Percentiles rank a stretch among this genome's conserved stretches.
These are phyloP conservation scores for Suhomyces panamericanus DNA, from an alignment of 1,139 yeast species.

Conservation along the genomic window DNA sequence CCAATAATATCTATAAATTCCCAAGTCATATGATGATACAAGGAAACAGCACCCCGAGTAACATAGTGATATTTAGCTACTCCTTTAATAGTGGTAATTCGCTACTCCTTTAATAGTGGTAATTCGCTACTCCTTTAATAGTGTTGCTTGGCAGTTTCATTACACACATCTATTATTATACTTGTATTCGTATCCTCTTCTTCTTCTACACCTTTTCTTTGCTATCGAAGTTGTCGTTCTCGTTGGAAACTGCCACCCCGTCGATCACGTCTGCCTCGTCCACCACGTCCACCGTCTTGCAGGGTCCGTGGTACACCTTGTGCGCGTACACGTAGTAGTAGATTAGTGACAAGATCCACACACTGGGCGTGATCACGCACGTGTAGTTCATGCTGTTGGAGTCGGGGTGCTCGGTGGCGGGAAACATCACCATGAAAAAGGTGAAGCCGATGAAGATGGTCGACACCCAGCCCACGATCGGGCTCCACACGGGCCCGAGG, in stretches of 20 bases:
- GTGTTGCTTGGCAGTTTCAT: too few relatives aligned
- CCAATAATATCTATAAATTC: too few relatives aligned
- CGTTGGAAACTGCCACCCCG: conserved; percentile 6
- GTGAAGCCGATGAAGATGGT: conserved; percentile 36
- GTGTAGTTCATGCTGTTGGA: conserved; percentile 59
- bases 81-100: too few relatives aligned
- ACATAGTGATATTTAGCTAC: too few relatives aligned
- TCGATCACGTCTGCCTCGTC: conserved; percentile 14
- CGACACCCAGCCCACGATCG: conserved; percentile 41
- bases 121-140: too few relatives aligned
- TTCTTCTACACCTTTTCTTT: background rate
- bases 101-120: too few relatives aligned
- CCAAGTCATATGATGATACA: too few relatives aligned
- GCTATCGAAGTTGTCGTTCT: background rate
- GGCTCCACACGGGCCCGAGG: conserved; percentile 52
- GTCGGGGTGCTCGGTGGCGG: conserved; percentile 35
- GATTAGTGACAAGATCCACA: conserved; percentile 40
- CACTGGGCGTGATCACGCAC: conserved; percentile 50
- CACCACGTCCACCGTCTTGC: conserved; percentile 29
- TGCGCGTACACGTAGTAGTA: conserved; percentile 50
- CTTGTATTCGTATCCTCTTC: background rate
- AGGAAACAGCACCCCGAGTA: too few relatives aligned
- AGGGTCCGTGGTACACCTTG: conserved; percentile 52
- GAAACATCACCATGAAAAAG: conserved; percentile 50
- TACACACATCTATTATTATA: too few relatives aligned